A percentile compares a stretch with the other conserved stretches of the same genome.
Evolutionary conservation across 192 early-diverging fungal genomes (phyloP).

Genomic region (Phlyctochytrium arcticum): DNA sequence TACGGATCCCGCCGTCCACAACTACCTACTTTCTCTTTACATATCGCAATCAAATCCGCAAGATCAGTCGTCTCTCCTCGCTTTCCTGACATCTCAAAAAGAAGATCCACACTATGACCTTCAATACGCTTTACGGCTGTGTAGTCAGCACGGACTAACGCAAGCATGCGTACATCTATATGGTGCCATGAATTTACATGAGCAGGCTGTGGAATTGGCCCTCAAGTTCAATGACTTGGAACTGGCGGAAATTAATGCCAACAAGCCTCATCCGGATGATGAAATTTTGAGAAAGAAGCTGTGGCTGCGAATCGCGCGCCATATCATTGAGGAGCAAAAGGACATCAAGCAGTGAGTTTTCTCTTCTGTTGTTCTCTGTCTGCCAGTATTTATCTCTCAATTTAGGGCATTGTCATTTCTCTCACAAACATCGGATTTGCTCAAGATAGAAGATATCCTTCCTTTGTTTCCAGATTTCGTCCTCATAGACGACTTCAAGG

Average conservation of each 20-base stretch:
- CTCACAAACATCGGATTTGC: constrained; percentile 63
- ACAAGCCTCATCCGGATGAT: constrained; percentile 88
- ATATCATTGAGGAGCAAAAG: constrained; percentile 79
- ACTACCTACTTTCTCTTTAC: constrained; percentile 81
- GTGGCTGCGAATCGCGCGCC: constrained; percentile 91
- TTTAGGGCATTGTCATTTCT: constrained; percentile 79
- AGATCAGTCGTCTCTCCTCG: constrained; percentile 60
- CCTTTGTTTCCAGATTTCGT: constrained; percentile 98
- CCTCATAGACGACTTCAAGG: constrained; percentile 95
- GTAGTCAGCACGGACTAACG: constrained; percentile 74
- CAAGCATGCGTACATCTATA: constrained; percentile 90
- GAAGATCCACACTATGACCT: constrained; percentile 80
- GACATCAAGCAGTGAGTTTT: constrained; percentile 71
- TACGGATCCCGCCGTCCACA: constrained; percentile 87
- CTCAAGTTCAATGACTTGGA: constrained; percentile 83
- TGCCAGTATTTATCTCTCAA: neutral
- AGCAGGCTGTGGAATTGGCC: constrained; percentile 89
- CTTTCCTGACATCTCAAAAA: constrained; percentile 74
- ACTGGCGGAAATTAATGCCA: constrained; percentile 86
- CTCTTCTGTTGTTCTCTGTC: neutral
- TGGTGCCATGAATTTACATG: constrained; percentile 79
- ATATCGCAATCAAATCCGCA: constrained; percentile 57
- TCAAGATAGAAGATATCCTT: constrained; percentile 94
- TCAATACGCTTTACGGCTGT: constrained; percentile 88
- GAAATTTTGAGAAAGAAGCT: constrained; percentile 75